Base-by-base conservation (phyloP, 2,329 filamentous ascomycete genomes). In the Tolypocladium ovalisporum region DNA sequence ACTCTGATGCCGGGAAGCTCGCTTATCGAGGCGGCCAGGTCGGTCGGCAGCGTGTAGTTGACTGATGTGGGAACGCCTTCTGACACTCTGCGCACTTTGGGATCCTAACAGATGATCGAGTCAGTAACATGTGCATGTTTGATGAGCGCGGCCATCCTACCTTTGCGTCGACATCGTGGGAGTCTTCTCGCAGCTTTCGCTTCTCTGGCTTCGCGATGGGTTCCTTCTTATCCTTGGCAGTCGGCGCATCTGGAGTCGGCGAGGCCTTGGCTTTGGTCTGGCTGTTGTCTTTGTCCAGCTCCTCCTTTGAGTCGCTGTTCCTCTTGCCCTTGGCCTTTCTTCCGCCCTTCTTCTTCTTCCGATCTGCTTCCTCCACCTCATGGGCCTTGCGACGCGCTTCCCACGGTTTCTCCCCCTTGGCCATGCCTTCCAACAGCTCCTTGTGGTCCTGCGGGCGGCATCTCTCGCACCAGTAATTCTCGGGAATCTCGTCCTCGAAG, bases 401-500 rank as follows among this genome's bases (percentile, higher is more conserved):
- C 94, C 94, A 97, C 0, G 90, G 88, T 71, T 86, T 88, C 73
- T 96, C 90, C 6, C 93, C 94, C 47, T 81, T 83, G 24, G 79
- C 82, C 57, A 97, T 87, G 58, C 87, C 89, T 13, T 86, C 86
- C 4, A 99, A 75, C 3, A 97, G 83, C 60, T 87, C 85, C 63
- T 84, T 85, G 74, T 99, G 94, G 61, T 92, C 85, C 57, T 90
- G 82, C 0, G 94, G 94, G 55, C 82, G 82, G 76, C 94, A 97
- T 72, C 87, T 78, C 73, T 99, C 94, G 74, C 94, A 99, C 73
- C 88, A 95, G 75, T 99, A 99, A 71, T 89, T 81, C 60, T 88
- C 88, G 35, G 89, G 87, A 57, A 90, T 80, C 66, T 92, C 84
- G 59, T 92, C 88, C 36, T 86, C 83, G 64, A 89, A 90, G 52